Base-by-base conservation (phyloP, 805 yeast genomes). In the Ogataea nitratoaversa region DNA sequence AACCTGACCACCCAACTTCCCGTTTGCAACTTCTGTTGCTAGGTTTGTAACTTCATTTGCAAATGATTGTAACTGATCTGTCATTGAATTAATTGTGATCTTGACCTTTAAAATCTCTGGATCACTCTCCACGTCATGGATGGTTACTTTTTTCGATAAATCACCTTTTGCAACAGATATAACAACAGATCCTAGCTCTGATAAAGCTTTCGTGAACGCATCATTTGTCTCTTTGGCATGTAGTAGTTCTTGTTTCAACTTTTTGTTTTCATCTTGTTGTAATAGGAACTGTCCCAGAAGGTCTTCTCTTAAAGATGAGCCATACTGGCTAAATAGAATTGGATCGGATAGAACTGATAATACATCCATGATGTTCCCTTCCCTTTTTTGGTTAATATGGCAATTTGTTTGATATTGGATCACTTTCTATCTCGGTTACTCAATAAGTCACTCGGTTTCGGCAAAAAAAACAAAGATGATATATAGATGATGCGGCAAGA, bases 121-220 rank as follows among this genome's bases (percentile, higher is more conserved):
- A 59, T 84, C 89, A 42, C 76, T 70, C 57, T 84, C 90, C 31
- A 75, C 79, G 19, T 77, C 71, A 57, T 82, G 87, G 42, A 84
- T 75, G 42, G 76, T 79, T 20, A 86, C 95, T 56, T 85, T 85
- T 52, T 85, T 85, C 23, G 88, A 78, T 52, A 87, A 69, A 56
- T 87, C 95, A 37, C 96, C 96, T 75, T 80, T 82, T 16, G 95
- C 93, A 19, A 87, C 95, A 13, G 91, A 85, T 30, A 84, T 82
- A 17, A 87, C 90, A 17, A 87, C 95, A 28, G 86, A 83, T 20
- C 95, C 95, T 24, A 87, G 84, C 53, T 87, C 95, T 41, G 78
- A 73, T 25, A 84, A 64, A 4, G 90, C 89, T 54, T 76, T 74
- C 52, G 78, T 80, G 54, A 78, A 80, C 4, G 89, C 90, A 41